Conservation (phyloP, 129 eudicot genomes). For the Saussurea involucrata region DNA sequence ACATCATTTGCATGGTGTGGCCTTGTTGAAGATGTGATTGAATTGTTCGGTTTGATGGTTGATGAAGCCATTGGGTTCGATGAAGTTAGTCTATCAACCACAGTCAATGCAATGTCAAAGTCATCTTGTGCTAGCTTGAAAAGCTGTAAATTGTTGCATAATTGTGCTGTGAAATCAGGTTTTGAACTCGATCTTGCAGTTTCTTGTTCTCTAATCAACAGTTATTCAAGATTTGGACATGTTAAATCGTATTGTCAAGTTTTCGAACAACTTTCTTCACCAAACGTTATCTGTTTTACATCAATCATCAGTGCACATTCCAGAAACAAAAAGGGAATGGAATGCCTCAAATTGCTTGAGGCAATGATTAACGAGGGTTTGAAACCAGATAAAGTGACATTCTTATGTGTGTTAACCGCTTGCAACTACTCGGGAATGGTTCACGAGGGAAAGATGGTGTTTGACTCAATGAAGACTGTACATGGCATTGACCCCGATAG, state of each 20-base stretch:
- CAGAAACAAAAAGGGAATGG: constrained; percentile 47
- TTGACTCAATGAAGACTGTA: constrained; percentile 44
- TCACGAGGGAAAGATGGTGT: constrained; percentile 51
- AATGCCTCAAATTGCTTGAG: constrained; percentile 46
- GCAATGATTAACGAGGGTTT: constrained; percentile 45
- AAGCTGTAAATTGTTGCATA: constrained; percentile 52
- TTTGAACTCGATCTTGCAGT: constrained; percentile 46
- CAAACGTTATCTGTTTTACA: constrained; percentile 55
- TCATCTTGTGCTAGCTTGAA: constrained; percentile 39
- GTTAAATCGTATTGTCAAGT: constrained; percentile 26
- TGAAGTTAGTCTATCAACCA: constrained; percentile 60
- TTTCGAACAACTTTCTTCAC: constrained; percentile 34
- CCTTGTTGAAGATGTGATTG: constrained; percentile 57
- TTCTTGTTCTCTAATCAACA: constrained; percentile 47
- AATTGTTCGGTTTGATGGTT: constrained; percentile 63
- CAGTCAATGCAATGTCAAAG: constrained; percentile 48
- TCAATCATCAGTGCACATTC: constrained; percentile 57
- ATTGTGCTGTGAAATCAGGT: constrained; percentile 54
- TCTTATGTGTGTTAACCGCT: constrained; percentile 54
- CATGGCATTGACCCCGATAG: constrained; percentile 51
- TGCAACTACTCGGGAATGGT: constrained; percentile 69
- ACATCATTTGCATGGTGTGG: constrained; percentile 55
- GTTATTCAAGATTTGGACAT: constrained; percentile 51
- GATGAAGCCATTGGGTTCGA: constrained; percentile 56
- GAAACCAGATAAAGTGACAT: constrained; percentile 66